phyloP scores from a whole-genome alignment of 306 rosid genomes.

The Lotus japonicus region DNA sequence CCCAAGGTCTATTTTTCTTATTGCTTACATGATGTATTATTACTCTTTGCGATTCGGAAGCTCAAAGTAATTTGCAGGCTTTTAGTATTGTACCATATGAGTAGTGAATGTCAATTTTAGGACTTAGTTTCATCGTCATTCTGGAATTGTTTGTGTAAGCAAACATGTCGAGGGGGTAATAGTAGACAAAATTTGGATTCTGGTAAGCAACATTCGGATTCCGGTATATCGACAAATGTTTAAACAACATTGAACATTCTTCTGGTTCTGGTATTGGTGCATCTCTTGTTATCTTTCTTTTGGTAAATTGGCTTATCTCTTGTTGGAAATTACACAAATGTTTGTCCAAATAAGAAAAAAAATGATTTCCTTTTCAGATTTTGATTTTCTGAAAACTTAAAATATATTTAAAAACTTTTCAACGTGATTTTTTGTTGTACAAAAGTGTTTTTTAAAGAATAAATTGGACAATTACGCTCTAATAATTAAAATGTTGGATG shows the following conservation, averaged over 20 bases:
- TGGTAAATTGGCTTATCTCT: slow-evolving; percentile 2
- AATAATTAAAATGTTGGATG: too few species aligned
- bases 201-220: neutral
- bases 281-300: neutral
- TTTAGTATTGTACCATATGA: slow-evolving; percentile 26
- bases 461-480: too few species aligned
- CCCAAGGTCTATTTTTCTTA: slow-evolving; percentile 13
- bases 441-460: too few species aligned
- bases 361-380: too few species aligned
- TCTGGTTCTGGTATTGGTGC: neutral
- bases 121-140: slow-evolving; percentile 24
- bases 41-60: slow-evolving; percentile 7
- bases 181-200: too few species aligned
- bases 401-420: too few species aligned
- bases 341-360: too few species aligned
- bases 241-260: neutral
- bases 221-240: neutral
- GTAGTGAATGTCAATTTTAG: slow-evolving; percentile 21
- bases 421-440: too few species aligned
- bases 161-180: neutral
- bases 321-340: neutral
- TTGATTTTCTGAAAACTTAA: too few species aligned
- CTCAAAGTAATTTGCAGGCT: slow-evolving; percentile 22
- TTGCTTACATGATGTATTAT: neutral
- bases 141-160: slow-evolving; percentile 7